Evolutionary conservation across 768 basidiomycete species (phyloP).

Genomic region (Guyanaporus albipodus): DNA sequence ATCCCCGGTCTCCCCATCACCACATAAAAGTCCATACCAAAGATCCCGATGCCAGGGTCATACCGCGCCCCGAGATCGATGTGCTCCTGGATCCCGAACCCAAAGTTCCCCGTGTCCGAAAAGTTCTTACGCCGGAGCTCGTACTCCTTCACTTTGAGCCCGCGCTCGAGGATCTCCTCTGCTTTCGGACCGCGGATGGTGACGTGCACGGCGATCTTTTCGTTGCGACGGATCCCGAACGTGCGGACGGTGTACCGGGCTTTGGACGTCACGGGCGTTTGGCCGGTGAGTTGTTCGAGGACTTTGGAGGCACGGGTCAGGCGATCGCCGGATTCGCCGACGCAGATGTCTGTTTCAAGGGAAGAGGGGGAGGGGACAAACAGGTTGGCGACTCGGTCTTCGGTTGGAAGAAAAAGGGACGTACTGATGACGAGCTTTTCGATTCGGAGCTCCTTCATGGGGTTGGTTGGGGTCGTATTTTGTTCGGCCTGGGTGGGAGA

Average conservation of each 20-base stretch:
- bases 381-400: not conserved
- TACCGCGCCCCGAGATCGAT: conserved; percentile 99
- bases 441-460: conserved; percentile 94
- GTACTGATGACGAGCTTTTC: conserved; percentile 99
- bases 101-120: conserved; percentile 98
- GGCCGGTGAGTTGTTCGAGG: conserved; percentile 97
- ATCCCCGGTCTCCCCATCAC: conserved; percentile 96
- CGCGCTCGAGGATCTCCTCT: conserved; percentile 98
- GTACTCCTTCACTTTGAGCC: conserved; percentile 99
- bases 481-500: conserved; percentile 62
- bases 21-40: conserved; percentile 99
- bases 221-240: conserved; percentile 99
- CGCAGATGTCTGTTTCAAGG: conserved; percentile 97
- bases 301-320: conserved; percentile 99
- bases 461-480: conserved; percentile 85
- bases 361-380: not conserved
- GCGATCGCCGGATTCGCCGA: conserved; percentile 99
- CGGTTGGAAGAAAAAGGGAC: conserved; percentile 34
- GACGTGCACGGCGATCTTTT: conserved; percentile 98
- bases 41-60: conserved; percentile 98
- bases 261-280: conserved; percentile 99
- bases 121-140: conserved; percentile 97
- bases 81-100: conserved; percentile 98
- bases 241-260: conserved; percentile 99
- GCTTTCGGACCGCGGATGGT: conserved; percentile 99